Evolutionary conservation across 352 stramenopile genomes (phyloP).

Genomic region (Pythium pyrilobum): DNA sequence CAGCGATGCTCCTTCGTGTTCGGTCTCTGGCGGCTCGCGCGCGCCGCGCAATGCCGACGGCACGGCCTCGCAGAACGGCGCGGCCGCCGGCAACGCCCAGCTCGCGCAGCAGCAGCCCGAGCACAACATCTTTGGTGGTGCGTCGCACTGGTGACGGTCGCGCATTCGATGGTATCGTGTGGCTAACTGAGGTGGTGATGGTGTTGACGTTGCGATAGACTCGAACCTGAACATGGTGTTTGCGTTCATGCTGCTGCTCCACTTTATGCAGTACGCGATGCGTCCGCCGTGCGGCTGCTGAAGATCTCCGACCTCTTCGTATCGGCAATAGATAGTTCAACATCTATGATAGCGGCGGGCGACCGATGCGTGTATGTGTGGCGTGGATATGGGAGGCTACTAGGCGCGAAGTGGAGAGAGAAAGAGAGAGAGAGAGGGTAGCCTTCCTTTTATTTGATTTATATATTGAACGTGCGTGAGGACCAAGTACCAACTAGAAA

Average conservation of each 20-base stretch:
- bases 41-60: conserved; percentile 15
- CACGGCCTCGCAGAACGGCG: conserved; percentile 16
- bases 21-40: conserved; percentile 24
- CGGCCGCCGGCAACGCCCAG: conserved; percentile 10
- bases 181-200: not conserved
- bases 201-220: too few relatives aligned
- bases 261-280: conserved; percentile 88
- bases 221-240: conserved; percentile 83
- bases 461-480: too few relatives aligned
- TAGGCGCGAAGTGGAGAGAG: too few relatives aligned
- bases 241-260: conserved; percentile 78
- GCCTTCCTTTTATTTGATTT: not conserved
- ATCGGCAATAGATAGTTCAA: too few relatives aligned
- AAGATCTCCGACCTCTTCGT: too few relatives aligned
- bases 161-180: not conserved
- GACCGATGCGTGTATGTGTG: too few relatives aligned
- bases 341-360: too few relatives aligned
- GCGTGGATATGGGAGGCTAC: too few relatives aligned
- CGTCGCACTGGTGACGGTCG: conserved; percentile 5
- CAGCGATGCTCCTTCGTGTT: conserved; percentile 26
- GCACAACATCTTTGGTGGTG: conserved; percentile 85
- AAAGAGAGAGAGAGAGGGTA: not conserved
- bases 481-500: too few relatives aligned
- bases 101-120: conserved; percentile 23
- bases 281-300: conserved; percentile 77